A percentile compares a stretch with the other conserved stretches of the same genome.
Conservation (phyloP, 2,329 filamentous ascomycete genomes). For the Alternaria solani region DNA sequence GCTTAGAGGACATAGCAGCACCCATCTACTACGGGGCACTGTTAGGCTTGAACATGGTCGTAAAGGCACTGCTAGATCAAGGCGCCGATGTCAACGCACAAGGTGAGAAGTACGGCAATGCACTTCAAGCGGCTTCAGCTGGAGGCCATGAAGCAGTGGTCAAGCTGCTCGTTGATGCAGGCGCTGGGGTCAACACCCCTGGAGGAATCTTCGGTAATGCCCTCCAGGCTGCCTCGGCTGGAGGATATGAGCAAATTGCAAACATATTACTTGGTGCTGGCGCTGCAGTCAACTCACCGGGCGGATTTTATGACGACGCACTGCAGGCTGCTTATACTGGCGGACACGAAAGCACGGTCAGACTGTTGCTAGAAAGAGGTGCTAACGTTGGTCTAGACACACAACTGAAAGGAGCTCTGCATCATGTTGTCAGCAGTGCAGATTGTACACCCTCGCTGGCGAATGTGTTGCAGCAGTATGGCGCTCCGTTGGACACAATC, state of each 20-base stretch:
- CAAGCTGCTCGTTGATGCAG: not conserved
- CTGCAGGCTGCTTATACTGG: too few species aligned
- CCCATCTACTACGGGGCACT: not conserved
- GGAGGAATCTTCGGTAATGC: not conserved
- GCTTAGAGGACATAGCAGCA: not conserved
- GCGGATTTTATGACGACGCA: too few species aligned
- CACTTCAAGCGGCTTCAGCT: not conserved
- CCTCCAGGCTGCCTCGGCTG: not conserved
- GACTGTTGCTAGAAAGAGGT: not conserved
- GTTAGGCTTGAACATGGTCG: not conserved
- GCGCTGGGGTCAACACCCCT: not conserved
- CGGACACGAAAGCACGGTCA: not conserved
- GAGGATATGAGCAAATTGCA: too few species aligned
- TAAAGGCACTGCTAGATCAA: not conserved
- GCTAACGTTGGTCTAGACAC: not conserved
- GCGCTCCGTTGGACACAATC: too few species aligned
- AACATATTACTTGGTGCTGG: too few species aligned
- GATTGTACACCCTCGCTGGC: too few species aligned
- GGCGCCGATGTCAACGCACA: not conserved
- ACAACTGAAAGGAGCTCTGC: too few species aligned
- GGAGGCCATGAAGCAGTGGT: not conserved
- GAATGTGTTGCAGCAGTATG: too few species aligned
- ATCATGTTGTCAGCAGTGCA: too few species aligned
- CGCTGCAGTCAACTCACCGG: too few species aligned
- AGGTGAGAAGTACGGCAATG: not conserved